Percentiles rank a stretch among this genome's conserved stretches.
phyloP scores from a whole-genome alignment of 208 protist genomes.

The Naegleria gruberi region DNA sequence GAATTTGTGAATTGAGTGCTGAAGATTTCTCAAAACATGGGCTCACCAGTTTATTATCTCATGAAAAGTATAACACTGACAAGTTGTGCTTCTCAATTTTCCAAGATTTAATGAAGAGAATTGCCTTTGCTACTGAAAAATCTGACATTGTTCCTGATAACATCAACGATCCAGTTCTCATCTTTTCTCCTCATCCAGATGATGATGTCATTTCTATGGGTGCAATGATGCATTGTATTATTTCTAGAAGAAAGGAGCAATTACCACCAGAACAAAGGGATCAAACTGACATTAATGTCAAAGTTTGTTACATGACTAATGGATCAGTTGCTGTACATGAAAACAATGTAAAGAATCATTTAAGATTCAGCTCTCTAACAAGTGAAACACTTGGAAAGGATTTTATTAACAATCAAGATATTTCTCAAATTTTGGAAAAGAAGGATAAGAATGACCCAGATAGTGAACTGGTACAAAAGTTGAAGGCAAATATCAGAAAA shows the following conservation, averaged over 20 bases:
- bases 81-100: slow-evolving; percentile 1
- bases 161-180: slow-evolving; percentile 35
- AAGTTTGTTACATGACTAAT: slow-evolving; percentile 28
- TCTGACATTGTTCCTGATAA: slow-evolving; percentile 7
- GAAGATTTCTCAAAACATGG: slow-evolving; percentile 38
- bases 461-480: slow-evolving; percentile 26
- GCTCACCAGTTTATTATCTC: slow-evolving; percentile 26
- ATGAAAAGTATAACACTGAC: slow-evolving; percentile 20
- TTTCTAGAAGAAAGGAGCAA: not conserved
- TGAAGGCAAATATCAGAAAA: slow-evolving; percentile 49
- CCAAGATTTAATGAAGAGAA: slow-evolving; percentile 19
- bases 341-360: not conserved
- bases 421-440: not conserved
- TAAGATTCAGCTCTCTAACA: slow-evolving; percentile 11
- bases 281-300: slow-evolving; percentile 21
- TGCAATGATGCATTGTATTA: slow-evolving; percentile 30
- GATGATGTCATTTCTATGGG: slow-evolving; percentile 62
- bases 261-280: not conserved
- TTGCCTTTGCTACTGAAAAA: slow-evolving; percentile 8
- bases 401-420: not conserved
- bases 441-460: slow-evolving; percentile 3
- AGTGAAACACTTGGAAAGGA: not conserved
- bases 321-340: slow-evolving; percentile 26
- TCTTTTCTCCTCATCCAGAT: slow-evolving; percentile 61
- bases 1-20: slow-evolving; percentile 41